Evolutionary conservation across 106 monocot genomes (phyloP).

Genomic region (Dendrobium officinale): DNA sequence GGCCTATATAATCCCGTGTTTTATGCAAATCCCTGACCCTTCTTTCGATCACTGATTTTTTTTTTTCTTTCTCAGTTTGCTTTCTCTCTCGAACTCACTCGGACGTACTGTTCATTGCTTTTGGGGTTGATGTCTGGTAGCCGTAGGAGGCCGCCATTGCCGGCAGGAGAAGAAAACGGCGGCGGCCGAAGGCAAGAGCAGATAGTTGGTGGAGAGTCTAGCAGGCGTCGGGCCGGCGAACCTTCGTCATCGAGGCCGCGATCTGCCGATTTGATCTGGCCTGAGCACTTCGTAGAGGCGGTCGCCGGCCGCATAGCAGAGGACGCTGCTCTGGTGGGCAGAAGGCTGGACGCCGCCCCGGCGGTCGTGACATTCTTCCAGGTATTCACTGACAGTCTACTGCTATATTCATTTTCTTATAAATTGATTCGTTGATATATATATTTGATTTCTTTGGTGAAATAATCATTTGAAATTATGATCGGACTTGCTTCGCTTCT

Average conservation of each 20-base stretch:
- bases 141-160: constrained; percentile 1
- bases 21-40: not conserved
- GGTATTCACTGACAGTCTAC: constrained; percentile 21
- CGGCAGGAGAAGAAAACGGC: not conserved
- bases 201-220: not conserved
- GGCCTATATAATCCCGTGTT: constrained; percentile 2
- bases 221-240: constrained; percentile 4
- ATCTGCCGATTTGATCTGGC: constrained; percentile 49
- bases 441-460: no score
- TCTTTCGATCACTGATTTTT: not conserved
- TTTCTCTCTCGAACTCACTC: not conserved
- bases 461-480: no score
- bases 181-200: not conserved
- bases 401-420: no score
- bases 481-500: no score
- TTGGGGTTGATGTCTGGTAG: constrained; percentile 4
- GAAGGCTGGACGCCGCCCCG: constrained; percentile 54
- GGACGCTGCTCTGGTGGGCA: constrained; percentile 21
- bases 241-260: constrained; percentile 35
- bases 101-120: not conserved
- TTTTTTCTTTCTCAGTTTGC: not conserved
- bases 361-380: constrained; percentile 57
- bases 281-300: constrained; percentile 64
- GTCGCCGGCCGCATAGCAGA: constrained; percentile 36
- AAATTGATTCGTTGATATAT: no score